Evolutionary conservation across 352 stramenopile species (phyloP), one percentile per base, ranked within the genome.

Genomic region (Globisporangium yorkense): DNA sequence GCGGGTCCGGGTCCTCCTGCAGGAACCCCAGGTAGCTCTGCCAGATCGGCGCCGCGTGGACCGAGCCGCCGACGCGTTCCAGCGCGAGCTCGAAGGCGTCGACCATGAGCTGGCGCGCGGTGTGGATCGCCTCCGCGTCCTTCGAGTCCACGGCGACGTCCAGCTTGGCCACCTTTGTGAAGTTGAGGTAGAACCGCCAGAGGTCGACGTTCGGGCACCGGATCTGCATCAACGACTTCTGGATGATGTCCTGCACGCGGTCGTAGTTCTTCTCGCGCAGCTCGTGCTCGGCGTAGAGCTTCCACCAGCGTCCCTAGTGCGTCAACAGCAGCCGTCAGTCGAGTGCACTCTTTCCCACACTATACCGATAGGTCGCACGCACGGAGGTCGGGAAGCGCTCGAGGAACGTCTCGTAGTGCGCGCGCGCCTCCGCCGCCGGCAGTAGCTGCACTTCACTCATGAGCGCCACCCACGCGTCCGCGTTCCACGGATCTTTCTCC

Each of bases 131-230:
- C 10, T 74, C 62, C 13, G 55, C 31, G 50, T 92, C 75, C 37
- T 83, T 75, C 21, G 80, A 77, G 37, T 83, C 75, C 6, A 84
- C 72, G 7, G 83, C 82, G 45, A 89, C 77, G 47, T 94, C 83
- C 48, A 94, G 67, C 51, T 92, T 87, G 2, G 87, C 81, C 50
- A 90, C 81, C 58, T 92, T 92, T 33, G 84, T 93, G 54, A 96
- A 94, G 61, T 86, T 84, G 33, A 96, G 68, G 66, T 96, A 96
- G 50, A 96, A 94, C 3, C 81, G 70, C 86, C 86, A 96, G 18
- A 96, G 70, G 16, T 96, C 86, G 50, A 96, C 71, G 49, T 93
- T 68, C 24, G 82, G 84, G 54, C 82, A 92, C 20, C 84, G 77
- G 46, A 93, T 59, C 67, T 92, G 72, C 76, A 93, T 89, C 35